A percentile compares a stretch with the other conserved stretches of the same genome.
Conservation (phyloP, 495 filamentous ascomycete genomes). For the Penicillium salamii region DNA sequence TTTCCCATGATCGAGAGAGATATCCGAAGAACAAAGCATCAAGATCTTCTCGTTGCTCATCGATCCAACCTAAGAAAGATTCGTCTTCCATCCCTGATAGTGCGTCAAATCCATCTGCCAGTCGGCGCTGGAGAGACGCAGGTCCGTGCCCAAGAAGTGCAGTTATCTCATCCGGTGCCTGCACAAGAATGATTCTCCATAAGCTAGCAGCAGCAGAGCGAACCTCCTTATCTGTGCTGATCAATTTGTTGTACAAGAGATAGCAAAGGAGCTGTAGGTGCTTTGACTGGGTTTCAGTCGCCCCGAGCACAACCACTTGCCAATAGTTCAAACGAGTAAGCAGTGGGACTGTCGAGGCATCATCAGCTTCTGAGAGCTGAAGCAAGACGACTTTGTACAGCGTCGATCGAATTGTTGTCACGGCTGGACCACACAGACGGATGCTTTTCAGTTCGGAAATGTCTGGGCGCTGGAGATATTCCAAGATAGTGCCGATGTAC, state of each 20-base stretch:
- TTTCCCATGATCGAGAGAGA: conserved; percentile 78
- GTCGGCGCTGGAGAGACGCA: conserved; percentile 60
- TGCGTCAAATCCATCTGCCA: conserved; percentile 78
- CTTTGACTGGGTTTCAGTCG: conserved; percentile 69
- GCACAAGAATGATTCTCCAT: conserved; percentile 87
- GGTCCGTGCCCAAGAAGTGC: conserved; percentile 67
- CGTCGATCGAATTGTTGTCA: conserved; percentile 67
- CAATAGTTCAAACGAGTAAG: conserved; percentile 88
- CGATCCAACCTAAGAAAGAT: conserved; percentile 83
- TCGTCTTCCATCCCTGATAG: conserved; percentile 83
- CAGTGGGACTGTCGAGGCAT: conserved; percentile 60
- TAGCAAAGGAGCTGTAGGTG: conserved; percentile 85
- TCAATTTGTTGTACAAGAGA: conserved; percentile 79
- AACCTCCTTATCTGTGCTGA: conserved; percentile 59
- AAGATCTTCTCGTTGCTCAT: conserved; percentile 75
- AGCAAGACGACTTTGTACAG: conserved; percentile 77
- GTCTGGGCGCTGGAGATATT: conserved; percentile 86
- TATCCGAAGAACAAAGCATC: conserved; percentile 75
- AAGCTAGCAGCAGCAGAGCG: conserved; percentile 77
- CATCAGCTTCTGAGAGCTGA: conserved; percentile 77
- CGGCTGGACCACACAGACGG: conserved; percentile 77
- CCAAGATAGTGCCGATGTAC: conserved; percentile 78
- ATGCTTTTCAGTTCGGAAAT: conserved; percentile 78
- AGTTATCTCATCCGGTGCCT: conserved; percentile 83
- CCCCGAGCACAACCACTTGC: conserved; percentile 84